Conservation (phyloP, 371 early-diverging fungal species). For the Blyttiomyces sp. region DNA sequence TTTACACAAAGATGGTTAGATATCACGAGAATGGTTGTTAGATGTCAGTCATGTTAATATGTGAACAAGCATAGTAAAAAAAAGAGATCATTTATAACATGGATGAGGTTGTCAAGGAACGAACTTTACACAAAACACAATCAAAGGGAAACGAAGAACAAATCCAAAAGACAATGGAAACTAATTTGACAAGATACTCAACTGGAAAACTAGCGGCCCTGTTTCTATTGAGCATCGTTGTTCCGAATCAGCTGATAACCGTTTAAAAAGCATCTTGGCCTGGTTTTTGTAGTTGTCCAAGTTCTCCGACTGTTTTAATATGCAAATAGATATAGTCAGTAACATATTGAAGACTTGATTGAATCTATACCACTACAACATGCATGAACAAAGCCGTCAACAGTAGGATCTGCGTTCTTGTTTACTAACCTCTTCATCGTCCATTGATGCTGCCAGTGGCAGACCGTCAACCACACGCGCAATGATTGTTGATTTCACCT, state of each 20-base stretch:
- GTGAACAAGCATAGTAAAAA: background rate
- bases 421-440: conserved; percentile 85
- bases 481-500: conserved; percentile 92
- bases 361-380: background rate
- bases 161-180: conserved; percentile 13
- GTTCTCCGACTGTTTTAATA: conserved; percentile 49
- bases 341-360: background rate
- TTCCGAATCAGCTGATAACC: conserved; percentile 80
- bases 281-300: conserved; percentile 90
- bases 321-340: background rate
- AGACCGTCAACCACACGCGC: conserved; percentile 92
- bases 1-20: background rate
- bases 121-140: too few relatives aligned
- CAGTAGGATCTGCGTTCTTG: background rate
- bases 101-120: background rate
- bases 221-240: conserved; percentile 94
- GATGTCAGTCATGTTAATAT: too few relatives aligned
- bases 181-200: conserved; percentile 8
- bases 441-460: conserved; percentile 94
- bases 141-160: too few relatives aligned
- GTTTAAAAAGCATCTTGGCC: conserved; percentile 86
- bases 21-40: too few relatives aligned
- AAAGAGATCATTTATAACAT: background rate
- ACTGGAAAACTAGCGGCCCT: conserved; percentile 84
- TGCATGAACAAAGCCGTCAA: background rate